phyloP scores from a whole-genome alignment of 108 stramenopile species.

The Cylindrotheca fusiformis region DNA sequence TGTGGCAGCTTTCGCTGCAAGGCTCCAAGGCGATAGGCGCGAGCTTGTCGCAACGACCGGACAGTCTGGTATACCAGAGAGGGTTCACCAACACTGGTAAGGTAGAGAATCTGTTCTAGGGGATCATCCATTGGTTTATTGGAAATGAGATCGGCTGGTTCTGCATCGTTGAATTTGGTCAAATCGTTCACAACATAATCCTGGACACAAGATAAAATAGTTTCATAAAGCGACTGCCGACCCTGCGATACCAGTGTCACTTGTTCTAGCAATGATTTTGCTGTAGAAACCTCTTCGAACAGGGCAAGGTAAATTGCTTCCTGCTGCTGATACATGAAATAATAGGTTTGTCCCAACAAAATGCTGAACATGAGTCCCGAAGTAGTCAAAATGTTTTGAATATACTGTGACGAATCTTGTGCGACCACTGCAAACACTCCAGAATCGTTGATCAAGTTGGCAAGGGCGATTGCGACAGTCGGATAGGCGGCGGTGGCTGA shows the following conservation, averaged over 20 bases:
- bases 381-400: conserved; percentile 85
- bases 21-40: conserved; percentile 71
- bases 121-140: conserved; percentile 80
- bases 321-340: conserved; percentile 87
- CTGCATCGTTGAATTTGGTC: conserved; percentile 53
- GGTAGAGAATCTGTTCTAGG: conserved; percentile 77
- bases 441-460: conserved; percentile 65
- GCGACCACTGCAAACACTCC: conserved; percentile 78
- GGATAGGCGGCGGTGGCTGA: conserved; percentile 59
- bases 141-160: conserved; percentile 65
- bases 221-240: conserved; percentile 61
- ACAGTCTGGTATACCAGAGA: conserved; percentile 83
- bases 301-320: conserved; percentile 82
- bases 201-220: conserved; percentile 58
- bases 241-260: conserved; percentile 84
- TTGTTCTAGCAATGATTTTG: conserved; percentile 83
- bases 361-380: conserved; percentile 75
- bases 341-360: conserved; percentile 85
- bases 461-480: conserved; percentile 42
- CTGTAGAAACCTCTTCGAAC: conserved; percentile 82
- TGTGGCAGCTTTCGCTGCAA: conserved; percentile 79
- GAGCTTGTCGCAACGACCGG: conserved; percentile 70
- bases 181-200: conserved; percentile 73
- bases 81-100: conserved; percentile 85
- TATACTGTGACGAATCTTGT: conserved; percentile 79